Evolutionary conservation across 1,139 yeast species (phyloP), one percentile per base, ranked within the genome.

Genomic region (Scheffersomyces titani): DNA sequence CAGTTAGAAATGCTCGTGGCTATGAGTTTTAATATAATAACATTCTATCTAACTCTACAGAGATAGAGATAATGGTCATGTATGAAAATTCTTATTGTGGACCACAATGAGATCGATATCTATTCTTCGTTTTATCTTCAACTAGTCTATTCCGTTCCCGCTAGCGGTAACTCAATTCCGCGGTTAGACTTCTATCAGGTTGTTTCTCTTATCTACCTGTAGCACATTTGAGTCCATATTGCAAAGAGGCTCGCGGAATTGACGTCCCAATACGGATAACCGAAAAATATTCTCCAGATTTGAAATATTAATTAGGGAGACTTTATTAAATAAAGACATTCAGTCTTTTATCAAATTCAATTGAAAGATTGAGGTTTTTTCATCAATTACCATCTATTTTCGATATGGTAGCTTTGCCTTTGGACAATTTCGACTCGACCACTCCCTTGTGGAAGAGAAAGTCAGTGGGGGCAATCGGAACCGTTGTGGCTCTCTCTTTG

Each of bases 401-500:
- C 40, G 13, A 30, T 11, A 59, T 59, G 62, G 51, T 58, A 36
- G 60, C 58, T 19, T 56, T 59, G 46, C 61, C 62, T 5, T 51
- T 54, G 47, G 61, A 56, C 46, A 44, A 36, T 11, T 40, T 16
- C 49, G 19, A 19, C 54, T 24, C 21, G 19, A 49, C 16, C 22
- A 24, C 24, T 40, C 51, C 6, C 45, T 40, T 45, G 51, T 50
- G 44, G 54, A 50, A 55, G 51, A 57, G 58, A 44, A 52, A 51
- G 21, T 40, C 59, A 7, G 49, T 54, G n/a, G 54, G 57, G 9
- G 54, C 52, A 7, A 59, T 55, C 11, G 59, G 60, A 45, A 60
- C 63, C 11, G 53, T 60, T 6, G 51, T 64, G 7, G 45, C 65
- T 7, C 21, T 65, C 5, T 30, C 68, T 5, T 44, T 70, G 11